Conservation (phyloP, 176 grass and related monocot genomes). For the Dendrocalamus sinicus region DNA sequence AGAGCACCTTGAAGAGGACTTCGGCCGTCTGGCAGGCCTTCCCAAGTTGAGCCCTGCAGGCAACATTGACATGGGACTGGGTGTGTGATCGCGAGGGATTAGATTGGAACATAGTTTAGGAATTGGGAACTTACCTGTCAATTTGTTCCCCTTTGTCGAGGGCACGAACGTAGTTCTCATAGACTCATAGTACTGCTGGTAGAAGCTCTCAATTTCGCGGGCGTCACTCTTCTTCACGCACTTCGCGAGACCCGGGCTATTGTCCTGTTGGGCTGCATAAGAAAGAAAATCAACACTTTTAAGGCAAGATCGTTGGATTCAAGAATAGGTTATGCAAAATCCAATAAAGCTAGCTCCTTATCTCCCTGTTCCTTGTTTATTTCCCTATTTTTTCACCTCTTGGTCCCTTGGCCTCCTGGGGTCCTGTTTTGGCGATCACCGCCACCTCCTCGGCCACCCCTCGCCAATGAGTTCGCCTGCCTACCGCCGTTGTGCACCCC, state of each 20-base stretch:
- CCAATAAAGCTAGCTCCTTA: neutral
- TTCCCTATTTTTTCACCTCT: neutral
- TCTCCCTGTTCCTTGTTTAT: neutral
- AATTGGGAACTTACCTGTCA: constrained; percentile 63
- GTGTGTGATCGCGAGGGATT: neutral
- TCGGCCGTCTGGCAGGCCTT: constrained; percentile 90
- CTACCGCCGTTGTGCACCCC: too few relatives aligned
- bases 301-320: constrained; percentile 10
- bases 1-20: constrained; percentile 94
- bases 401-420: too few relatives aligned
- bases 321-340: constrained; percentile 22
- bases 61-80: constrained; percentile 1
- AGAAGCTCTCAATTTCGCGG: constrained; percentile 92
- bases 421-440: too few relatives aligned
- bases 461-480: too few relatives aligned
- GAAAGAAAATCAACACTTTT: neutral
- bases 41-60: constrained; percentile 70
- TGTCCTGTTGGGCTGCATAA: constrained; percentile 15
- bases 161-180: constrained; percentile 72
- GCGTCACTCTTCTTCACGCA: constrained; percentile 91
- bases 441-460: too few relatives aligned
- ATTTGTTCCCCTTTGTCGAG: constrained; percentile 92
- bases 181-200: constrained; percentile 85
- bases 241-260: constrained; percentile 75
- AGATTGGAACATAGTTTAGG: too few relatives aligned